These are phyloP conservation scores for Daldinia caldariorum DNA, from an alignment of 495 filamentous ascomycete species.

Conservation along the genomic window DNA sequence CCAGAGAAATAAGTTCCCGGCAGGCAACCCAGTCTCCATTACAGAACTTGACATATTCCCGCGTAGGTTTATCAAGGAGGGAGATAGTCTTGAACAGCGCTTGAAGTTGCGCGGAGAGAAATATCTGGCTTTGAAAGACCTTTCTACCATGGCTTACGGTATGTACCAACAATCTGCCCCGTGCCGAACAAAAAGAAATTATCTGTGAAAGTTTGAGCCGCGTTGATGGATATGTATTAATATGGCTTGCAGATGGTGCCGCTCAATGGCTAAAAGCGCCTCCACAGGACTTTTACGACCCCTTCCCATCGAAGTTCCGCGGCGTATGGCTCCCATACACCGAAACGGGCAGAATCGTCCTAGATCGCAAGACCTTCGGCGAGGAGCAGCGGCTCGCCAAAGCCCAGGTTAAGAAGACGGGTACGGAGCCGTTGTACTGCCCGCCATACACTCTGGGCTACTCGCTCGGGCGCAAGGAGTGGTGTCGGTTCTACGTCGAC, in stretches of 20 bases:
- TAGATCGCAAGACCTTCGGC: slow-evolving; percentile 48
- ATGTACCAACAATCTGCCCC: slow-evolving; percentile 2
- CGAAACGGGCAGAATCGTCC: slow-evolving; percentile 40
- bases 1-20: slow-evolving; percentile 39
- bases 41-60: slow-evolving; percentile 38
- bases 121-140: slow-evolving; percentile 36
- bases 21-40: slow-evolving; percentile 38
- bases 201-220: neutral
- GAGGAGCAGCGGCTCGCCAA: slow-evolving; percentile 51
- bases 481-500: slow-evolving; percentile 82
- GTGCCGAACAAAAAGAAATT: neutral
- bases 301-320: slow-evolving; percentile 32
- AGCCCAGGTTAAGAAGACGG: slow-evolving; percentile 51
- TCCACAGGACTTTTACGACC: slow-evolving; percentile 40
- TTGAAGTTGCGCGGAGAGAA: slow-evolving; percentile 34
- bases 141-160: slow-evolving; percentile 41
- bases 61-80: slow-evolving; percentile 34
- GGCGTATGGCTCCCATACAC: slow-evolving; percentile 46
- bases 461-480: slow-evolving; percentile 81
- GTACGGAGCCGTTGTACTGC: slow-evolving; percentile 55
- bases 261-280: slow-evolving; percentile 45
- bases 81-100: slow-evolving; percentile 34
- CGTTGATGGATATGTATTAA: slow-evolving; percentile 1
- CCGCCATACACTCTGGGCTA: slow-evolving; percentile 77
- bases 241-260: slow-evolving; percentile 24